Conservation (phyloP, 192 early-diverging fungal genomes). For the Coemansia sp. region DNA sequence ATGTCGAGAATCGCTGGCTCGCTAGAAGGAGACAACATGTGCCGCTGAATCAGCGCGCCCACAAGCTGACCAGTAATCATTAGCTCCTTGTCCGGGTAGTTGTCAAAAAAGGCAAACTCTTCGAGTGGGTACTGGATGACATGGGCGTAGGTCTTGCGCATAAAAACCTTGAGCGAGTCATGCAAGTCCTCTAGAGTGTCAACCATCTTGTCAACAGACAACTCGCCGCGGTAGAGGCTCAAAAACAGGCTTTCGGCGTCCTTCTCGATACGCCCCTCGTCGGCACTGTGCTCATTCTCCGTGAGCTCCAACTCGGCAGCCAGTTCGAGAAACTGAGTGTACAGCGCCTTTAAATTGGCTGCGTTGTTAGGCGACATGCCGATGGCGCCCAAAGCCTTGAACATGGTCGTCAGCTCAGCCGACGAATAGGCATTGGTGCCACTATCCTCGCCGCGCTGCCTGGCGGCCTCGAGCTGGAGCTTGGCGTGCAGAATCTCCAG, state of each 20-base stretch:
- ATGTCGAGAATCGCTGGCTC: slow-evolving; percentile 88
- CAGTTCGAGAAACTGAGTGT: slow-evolving; percentile 49
- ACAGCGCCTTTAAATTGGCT: slow-evolving; percentile 55
- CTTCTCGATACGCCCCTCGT: slow-evolving; percentile 50
- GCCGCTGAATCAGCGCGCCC: slow-evolving; percentile 85
- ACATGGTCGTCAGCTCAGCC: slow-evolving; percentile 44
- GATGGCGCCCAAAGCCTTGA: slow-evolving; percentile 38
- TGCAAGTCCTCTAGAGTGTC: slow-evolving; percentile 79
- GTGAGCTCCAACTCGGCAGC: slow-evolving; percentile 35
- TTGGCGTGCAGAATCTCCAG: slow-evolving; percentile 54
- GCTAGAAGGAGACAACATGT: slow-evolving; percentile 74
- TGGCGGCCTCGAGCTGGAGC: slow-evolving; percentile 47
- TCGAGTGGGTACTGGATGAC: slow-evolving; percentile 95
- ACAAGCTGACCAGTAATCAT: slow-evolving; percentile 86
- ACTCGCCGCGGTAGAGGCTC: slow-evolving; percentile 53
- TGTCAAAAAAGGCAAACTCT: slow-evolving; percentile 91
- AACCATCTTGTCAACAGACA: slow-evolving; percentile 81
- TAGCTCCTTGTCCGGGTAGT: slow-evolving; percentile 92
- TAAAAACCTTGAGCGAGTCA: slow-evolving; percentile 68
- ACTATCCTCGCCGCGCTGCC: slow-evolving; percentile 51
- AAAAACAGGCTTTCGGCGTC: slow-evolving; percentile 53
- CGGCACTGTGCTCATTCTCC: slow-evolving; percentile 36
- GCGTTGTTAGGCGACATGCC: slow-evolving; percentile 53
- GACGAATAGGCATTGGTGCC: slow-evolving; percentile 32
- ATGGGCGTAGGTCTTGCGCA: slow-evolving; percentile 82